Conservation (phyloP, 2,329 filamentous ascomycete species). For the Pseudogymnoascus sp. region DNA sequence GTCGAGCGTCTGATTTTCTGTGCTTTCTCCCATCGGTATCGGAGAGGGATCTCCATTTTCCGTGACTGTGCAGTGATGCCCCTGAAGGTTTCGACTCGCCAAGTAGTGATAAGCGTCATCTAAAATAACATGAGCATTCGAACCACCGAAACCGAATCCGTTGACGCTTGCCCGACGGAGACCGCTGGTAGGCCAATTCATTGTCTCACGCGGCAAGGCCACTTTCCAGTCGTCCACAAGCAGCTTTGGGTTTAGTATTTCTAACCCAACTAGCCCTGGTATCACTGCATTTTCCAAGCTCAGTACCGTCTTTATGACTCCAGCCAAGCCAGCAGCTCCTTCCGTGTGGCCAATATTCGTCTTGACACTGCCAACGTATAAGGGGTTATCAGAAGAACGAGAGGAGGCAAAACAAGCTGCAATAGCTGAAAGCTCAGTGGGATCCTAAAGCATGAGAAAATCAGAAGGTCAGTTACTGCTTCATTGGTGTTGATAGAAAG, state of each 20-base stretch:
- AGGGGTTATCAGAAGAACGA: conserved; percentile 14
- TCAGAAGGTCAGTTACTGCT: not conserved
- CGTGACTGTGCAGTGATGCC: not conserved
- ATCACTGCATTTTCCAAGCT: conserved; percentile 27
- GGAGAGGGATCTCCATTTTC: not conserved
- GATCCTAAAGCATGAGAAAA: conserved; percentile 1
- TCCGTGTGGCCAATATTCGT: conserved; percentile 24
- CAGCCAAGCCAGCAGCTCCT: conserved; percentile 18
- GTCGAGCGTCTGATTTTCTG: not conserved
- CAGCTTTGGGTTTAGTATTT: conserved; percentile 18
- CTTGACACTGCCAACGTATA: conserved; percentile 17
- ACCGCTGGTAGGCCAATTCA: not conserved
- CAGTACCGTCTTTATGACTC: conserved; percentile 22
- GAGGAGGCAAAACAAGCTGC: conserved; percentile 17
- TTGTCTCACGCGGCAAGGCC: not conserved
- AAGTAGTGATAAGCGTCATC: conserved; percentile 18
- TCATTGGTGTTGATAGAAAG: conserved; percentile 11
- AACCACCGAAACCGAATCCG: conserved; percentile 37
- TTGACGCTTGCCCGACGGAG: conserved; percentile 17
- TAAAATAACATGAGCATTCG: conserved; percentile 38
- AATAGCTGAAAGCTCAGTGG: not conserved
- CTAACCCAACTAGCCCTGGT: conserved; percentile 17
- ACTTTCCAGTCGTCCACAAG: conserved; percentile 22
- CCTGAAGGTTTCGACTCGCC: not conserved
- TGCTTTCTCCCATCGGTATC: not conserved